Conservation (phyloP, 176 grass and related monocot genomes). For the Bothriochloa decipiens region DNA sequence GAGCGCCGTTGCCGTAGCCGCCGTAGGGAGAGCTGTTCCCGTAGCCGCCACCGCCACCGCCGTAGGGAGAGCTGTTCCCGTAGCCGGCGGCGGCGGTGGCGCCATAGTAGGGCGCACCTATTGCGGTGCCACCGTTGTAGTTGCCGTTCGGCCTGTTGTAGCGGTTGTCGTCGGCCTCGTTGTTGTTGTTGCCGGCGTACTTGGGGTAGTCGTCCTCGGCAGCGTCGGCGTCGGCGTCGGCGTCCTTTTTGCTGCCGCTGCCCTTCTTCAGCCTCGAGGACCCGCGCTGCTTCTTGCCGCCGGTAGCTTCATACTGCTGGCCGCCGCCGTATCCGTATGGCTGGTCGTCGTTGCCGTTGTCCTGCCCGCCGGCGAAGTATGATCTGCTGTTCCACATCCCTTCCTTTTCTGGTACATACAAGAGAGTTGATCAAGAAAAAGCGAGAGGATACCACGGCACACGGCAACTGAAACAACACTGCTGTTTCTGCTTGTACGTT, state of each 20-base stretch:
- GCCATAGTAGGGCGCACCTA: not conserved
- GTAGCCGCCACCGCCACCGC: too few species aligned
- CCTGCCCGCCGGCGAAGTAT: conserved; percentile 1
- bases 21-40: not conserved
- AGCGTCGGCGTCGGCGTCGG: not conserved
- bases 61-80: not conserved
- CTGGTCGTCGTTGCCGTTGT: not conserved
- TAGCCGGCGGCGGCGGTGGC: not conserved
- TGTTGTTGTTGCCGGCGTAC: not conserved
- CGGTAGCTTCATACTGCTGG: not conserved
- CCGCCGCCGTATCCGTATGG: not conserved
- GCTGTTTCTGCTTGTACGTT: not conserved
- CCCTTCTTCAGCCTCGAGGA: conserved; percentile 37
- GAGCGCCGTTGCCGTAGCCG: not conserved
- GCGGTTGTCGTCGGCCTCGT: not conserved
- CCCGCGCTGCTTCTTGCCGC: conserved; percentile 30
- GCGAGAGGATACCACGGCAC: not conserved
- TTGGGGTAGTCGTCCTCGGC: not conserved
- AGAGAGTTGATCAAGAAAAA: not conserved
- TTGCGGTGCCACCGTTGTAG: not conserved
- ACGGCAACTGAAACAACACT: not conserved
- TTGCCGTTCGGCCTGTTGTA: not conserved
- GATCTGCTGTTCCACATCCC: conserved; percentile 13
- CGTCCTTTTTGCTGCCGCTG: not conserved
- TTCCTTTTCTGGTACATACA: not conserved